Base-by-base conservation (phyloP, 1,139 yeast genomes). In the Saccharomyces hybrid region DNA sequence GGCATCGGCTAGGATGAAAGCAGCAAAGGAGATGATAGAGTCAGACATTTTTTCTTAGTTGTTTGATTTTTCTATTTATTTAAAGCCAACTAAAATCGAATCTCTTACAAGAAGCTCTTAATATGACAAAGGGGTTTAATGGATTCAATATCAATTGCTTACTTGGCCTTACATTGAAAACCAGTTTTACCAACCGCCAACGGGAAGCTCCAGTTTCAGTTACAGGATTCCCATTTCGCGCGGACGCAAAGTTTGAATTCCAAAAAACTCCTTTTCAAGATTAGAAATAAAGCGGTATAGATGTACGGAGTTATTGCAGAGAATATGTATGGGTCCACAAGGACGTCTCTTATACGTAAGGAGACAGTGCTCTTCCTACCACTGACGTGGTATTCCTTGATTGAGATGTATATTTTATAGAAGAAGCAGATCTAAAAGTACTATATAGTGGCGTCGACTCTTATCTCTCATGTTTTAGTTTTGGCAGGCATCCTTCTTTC, bases 1-100 rank as follows among this genome's bases (percentile, higher is more conserved):
- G 72, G 97, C 88, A 78, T 91, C 98, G 69, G 97, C 97, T 79
- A 91, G 83, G 82, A 91, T 90, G 79, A 91, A 87, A 76, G 99
- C 95, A 77, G 98, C 97, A 72, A 73, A 75, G 58, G 78, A 75
- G 67, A 75, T 75, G 67, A 74, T 69, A 69, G 76, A 73, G 77
- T 78, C 82, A 73, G 82, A 78, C 83, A 79, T 79, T 72, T 61
- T 56, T 64, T 38, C 44, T 38, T 16, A 16, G 44, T 38, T 38
- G 44, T 20, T 38, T 38, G 44, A 20, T 16, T 38, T 38, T n/a
- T 38, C 9, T 20, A 6, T 5, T 38, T 8, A 1, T 20, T 3
- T n/a, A 20, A 38, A n/a, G 2, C 4, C 5, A 9, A 16, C 7
- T 20, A 7, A 38, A 38, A 38, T 3, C 3, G 7, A 3, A 32